phyloP scores from a whole-genome alignment of 2,329 filamentous ascomycete genomes.

The Neurospora crassa region DNA sequence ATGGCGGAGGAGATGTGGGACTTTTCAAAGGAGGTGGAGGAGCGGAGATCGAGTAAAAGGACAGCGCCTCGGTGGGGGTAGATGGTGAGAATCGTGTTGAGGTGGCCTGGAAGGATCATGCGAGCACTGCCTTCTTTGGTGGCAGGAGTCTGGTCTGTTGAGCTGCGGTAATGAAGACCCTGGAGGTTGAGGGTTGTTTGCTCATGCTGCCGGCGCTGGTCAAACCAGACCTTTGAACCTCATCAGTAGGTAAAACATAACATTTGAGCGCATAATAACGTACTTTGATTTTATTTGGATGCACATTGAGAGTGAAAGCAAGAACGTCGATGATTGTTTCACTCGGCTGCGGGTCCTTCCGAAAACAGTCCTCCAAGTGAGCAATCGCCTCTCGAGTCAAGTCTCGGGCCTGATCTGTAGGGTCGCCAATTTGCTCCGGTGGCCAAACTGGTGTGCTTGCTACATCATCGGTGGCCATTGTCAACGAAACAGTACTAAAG shows the following conservation, averaged over 20 bases:
- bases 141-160: constrained; percentile 8
- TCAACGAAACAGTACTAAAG: neutral
- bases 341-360: constrained; percentile 36
- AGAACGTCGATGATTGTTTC: constrained; percentile 42
- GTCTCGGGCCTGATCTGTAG: neutral
- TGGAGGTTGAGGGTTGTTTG: constrained; percentile 35
- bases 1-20: constrained; percentile 44
- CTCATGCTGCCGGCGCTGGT: constrained; percentile 41
- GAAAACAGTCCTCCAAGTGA: constrained; percentile 45
- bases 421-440: constrained; percentile 27
- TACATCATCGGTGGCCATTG: constrained; percentile 3
- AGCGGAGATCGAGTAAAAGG: constrained; percentile 41
- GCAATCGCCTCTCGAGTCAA: neutral
- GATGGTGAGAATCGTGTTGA: constrained; percentile 41
- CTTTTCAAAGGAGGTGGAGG: constrained; percentile 34
- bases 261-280: constrained; percentile 9
- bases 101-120: constrained; percentile 42
- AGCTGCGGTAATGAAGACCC: constrained; percentile 23
- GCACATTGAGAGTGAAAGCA: constrained; percentile 44
- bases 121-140: constrained; percentile 24
- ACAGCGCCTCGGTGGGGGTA: constrained; percentile 30
- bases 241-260: constrained; percentile 1
- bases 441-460: constrained; percentile 29
- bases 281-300: constrained; percentile 40
- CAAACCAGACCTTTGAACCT: constrained; percentile 37